These are phyloP conservation scores for Hortiboletus campestris DNA, from an alignment of 768 basidiomycete species.

Conservation along the genomic window DNA sequence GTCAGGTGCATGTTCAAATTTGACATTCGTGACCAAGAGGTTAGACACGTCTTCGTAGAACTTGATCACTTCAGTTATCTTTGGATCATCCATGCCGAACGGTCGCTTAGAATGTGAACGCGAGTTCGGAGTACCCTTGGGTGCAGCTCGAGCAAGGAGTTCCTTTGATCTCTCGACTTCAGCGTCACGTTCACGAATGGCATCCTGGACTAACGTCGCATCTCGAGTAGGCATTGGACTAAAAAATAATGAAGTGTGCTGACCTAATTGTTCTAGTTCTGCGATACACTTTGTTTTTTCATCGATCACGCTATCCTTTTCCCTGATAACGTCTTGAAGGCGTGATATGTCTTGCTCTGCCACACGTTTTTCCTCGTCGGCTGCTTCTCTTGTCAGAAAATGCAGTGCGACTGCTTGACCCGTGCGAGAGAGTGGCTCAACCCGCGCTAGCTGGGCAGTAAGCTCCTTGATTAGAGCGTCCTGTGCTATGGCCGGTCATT, in stretches of 20 bases:
- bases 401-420: constrained; percentile 54
- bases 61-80: constrained; percentile 56
- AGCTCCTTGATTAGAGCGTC: constrained; percentile 48
- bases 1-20: constrained; percentile 36
- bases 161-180: constrained; percentile 58
- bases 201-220: constrained; percentile 44
- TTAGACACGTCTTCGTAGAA: constrained; percentile 90
- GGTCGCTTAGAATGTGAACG: constrained; percentile 36
- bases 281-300: constrained; percentile 47
- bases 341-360: constrained; percentile 48
- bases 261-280: constrained; percentile 50
- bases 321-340: constrained; percentile 43
- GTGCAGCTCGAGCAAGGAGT: constrained; percentile 42
- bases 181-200: constrained; percentile 53
- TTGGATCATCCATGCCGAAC: constrained; percentile 49
- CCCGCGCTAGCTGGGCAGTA: constrained; percentile 49
- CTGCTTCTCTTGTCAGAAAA: constrained; percentile 71
- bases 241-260: constrained; percentile 11
- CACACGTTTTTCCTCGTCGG: constrained; percentile 61
- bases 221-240: background rate
- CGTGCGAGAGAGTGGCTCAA: constrained; percentile 52
- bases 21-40: constrained; percentile 64
- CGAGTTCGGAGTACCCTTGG: constrained; percentile 37
- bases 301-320: constrained; percentile 40
- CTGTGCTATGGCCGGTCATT: constrained; percentile 44